Conservation (phyloP, 768 basidiomycete species). For the Amanita polypyramis region DNA sequence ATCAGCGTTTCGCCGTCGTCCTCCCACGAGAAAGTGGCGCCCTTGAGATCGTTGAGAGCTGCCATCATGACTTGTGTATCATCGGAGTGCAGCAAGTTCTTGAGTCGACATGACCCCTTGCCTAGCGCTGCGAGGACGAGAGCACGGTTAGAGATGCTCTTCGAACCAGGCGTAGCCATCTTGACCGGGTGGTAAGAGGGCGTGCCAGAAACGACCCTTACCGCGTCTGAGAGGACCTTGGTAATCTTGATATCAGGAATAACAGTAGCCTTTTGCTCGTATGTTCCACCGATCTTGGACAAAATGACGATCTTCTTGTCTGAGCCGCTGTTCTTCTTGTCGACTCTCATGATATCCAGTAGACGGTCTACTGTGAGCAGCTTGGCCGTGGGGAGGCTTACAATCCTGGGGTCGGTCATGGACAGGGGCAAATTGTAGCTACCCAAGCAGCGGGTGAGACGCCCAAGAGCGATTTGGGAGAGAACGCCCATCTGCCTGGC, state of each 20-base stretch:
- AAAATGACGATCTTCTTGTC: constrained; percentile 94
- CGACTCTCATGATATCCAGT: constrained; percentile 89
- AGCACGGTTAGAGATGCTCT: constrained; percentile 93
- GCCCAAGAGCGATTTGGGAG: constrained; percentile 85
- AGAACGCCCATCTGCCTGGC: constrained; percentile 82
- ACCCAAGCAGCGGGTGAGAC: constrained; percentile 79
- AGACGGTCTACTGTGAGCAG: constrained; percentile 70
- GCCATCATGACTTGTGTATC: constrained; percentile 99
- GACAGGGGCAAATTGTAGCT: constrained; percentile 87
- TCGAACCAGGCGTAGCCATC: constrained; percentile 93
- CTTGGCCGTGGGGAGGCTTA: constrained; percentile 57
- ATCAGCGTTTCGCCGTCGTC: constrained; percentile 94
- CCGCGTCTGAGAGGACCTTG: constrained; percentile 74
- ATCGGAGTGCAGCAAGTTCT: constrained; percentile 90
- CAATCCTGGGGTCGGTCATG: constrained; percentile 68
- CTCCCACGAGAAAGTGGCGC: constrained; percentile 90
- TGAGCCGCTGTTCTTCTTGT: constrained; percentile 94
- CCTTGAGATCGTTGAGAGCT: constrained; percentile 85
- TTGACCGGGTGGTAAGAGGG: constrained; percentile 48
- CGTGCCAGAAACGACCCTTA: constrained; percentile 57
- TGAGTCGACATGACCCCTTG: constrained; percentile 77
- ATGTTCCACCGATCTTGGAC: constrained; percentile 82
- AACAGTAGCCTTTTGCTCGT: constrained; percentile 83
- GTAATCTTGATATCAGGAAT: constrained; percentile 75
- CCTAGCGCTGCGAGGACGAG: constrained; percentile 89